These are phyloP conservation scores for Ophiostoma ulmi DNA, from an alignment of 2,329 filamentous ascomycete genomes.

Conservation along the genomic window DNA sequence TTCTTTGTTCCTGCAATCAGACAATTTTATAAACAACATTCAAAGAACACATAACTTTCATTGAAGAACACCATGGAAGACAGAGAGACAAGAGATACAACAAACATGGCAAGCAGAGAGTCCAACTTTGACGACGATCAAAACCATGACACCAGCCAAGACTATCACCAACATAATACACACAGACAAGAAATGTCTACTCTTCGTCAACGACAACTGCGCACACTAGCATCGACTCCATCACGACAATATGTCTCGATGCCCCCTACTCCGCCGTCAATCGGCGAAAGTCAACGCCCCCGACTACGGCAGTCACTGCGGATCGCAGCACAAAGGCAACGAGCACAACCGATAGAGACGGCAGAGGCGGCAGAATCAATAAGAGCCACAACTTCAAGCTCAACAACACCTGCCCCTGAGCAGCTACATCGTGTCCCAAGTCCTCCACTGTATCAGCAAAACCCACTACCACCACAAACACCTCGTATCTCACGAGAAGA, in stretches of 20 bases:
- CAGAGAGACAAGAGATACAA: neutral
- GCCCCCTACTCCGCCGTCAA: neutral
- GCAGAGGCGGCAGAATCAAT: neutral
- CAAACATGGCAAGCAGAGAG: neutral
- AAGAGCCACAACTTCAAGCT: neutral
- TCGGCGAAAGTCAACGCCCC: neutral
- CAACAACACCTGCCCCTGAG: neutral
- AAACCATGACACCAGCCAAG: neutral
- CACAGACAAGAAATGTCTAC: neutral
- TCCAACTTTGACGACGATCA: neutral
- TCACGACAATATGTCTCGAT: neutral
- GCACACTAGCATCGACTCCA: neutral
- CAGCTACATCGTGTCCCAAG: neutral
- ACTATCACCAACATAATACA: neutral
- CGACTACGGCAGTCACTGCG: neutral
- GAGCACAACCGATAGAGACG: neutral
- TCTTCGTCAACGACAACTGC: neutral
- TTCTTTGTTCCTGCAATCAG: neutral
- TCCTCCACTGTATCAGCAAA: neutral
- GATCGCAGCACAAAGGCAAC: neutral
- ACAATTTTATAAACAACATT: neutral
- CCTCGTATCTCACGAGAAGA: conserved; percentile 1
- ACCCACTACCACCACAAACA: neutral
- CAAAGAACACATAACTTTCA: neutral
- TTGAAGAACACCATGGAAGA: neutral